Evolutionary conservation across 768 basidiomycete genomes (phyloP).

Genomic region (Lentinula guzmanii): DNA sequence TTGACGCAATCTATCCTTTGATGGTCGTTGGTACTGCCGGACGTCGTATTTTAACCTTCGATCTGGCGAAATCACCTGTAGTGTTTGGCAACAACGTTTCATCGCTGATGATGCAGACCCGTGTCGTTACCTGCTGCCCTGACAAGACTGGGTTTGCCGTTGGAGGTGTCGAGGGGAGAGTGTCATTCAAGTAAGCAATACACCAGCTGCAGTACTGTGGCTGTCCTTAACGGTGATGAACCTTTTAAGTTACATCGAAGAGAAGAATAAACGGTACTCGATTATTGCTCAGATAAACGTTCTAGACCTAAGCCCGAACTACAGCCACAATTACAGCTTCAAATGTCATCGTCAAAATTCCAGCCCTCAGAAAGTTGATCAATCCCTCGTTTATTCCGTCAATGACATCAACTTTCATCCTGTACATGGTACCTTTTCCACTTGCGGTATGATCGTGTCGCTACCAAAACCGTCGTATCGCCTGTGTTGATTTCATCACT

Average conservation of each 20-base stretch:
- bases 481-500: neutral
- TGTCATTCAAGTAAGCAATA: slow-evolving; percentile 77
- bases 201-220: no score
- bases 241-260: slow-evolving; percentile 68
- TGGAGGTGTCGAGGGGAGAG: slow-evolving; percentile 85
- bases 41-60: slow-evolving; percentile 57
- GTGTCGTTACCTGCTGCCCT: slow-evolving; percentile 79
- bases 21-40: slow-evolving; percentile 94
- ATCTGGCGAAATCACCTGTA: slow-evolving; percentile 77
- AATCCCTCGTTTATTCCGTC: slow-evolving; percentile 71
- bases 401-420: slow-evolving; percentile 87
- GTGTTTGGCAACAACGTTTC: slow-evolving; percentile 75
- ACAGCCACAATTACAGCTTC: slow-evolving; percentile 80
- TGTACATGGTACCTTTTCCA: slow-evolving; percentile 79
- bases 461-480: slow-evolving; percentile 5
- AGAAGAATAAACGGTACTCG: slow-evolving; percentile 65
- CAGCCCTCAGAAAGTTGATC: slow-evolving; percentile 50
- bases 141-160: slow-evolving; percentile 70
- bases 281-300: neutral
- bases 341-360: slow-evolving; percentile 70
- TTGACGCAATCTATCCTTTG: slow-evolving; percentile 75
- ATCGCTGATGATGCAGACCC: slow-evolving; percentile 90
- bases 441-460: slow-evolving; percentile 43
- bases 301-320: neutral
- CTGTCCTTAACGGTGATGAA: no score